A percentile compares a stretch with the other conserved stretches of the same genome.
phyloP scores from a whole-genome alignment of 345 rosid genomes.

The Raphanus sativus region DNA sequence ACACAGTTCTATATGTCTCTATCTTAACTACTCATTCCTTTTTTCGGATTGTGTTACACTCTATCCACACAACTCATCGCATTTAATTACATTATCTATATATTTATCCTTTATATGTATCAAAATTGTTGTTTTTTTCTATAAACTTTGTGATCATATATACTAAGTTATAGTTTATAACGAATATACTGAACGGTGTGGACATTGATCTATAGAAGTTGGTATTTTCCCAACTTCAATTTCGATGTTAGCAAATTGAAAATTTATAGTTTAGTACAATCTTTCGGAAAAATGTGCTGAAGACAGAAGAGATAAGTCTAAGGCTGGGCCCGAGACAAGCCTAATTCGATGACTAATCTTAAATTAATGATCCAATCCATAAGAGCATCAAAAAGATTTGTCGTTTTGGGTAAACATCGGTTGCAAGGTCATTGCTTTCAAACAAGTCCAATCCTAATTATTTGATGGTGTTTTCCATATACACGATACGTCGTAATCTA shows the following conservation, averaged over 20 bases:
- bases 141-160: not conserved
- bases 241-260: too few relatives aligned
- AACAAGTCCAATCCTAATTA: not conserved
- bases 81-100: constrained; percentile 5
- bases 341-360: constrained; percentile 23
- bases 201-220: not conserved
- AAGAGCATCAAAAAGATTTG: not conserved
- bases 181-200: not conserved
- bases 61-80: constrained; percentile 35
- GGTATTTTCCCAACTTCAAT: too few relatives aligned
- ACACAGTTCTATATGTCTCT: constrained; percentile 26
- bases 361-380: constrained; percentile 11
- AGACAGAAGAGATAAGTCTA: constrained; percentile 19
- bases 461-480: not conserved
- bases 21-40: constrained; percentile 30
- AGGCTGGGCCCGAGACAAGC: constrained; percentile 29
- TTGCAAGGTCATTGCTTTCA: constrained; percentile 1
- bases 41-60: constrained; percentile 23
- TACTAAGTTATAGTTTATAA: not conserved
- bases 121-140: not conserved
- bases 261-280: not conserved
- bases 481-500: constrained; percentile 11
- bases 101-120: not conserved
- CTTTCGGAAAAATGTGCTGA: not conserved
- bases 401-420: constrained; percentile 17